Evolutionary conservation across 345 rosid species (phyloP).

Genomic region (Arabidopsis arenosa): DNA sequence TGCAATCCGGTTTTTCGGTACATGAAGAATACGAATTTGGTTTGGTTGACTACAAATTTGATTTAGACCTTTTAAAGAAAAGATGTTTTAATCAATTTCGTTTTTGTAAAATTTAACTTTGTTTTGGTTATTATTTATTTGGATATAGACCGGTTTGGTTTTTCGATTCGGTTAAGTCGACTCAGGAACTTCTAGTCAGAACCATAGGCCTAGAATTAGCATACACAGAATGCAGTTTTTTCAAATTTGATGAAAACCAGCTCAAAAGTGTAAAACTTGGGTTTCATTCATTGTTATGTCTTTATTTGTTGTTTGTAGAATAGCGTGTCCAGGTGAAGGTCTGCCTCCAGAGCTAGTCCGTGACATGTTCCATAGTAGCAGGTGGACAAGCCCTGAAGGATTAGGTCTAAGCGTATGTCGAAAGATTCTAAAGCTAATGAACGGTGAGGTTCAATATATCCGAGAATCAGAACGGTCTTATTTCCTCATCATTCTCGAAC

Average conservation of each 20-base stretch:
- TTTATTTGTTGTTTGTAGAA: constrained; percentile 51
- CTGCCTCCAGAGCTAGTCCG: constrained; percentile 87
- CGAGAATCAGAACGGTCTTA: constrained; percentile 85
- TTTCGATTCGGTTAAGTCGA: background rate
- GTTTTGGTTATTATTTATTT: background rate
- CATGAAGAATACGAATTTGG: background rate
- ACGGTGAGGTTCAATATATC: constrained; percentile 90
- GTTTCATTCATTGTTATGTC: constrained; percentile 3
- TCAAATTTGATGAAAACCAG: background rate
- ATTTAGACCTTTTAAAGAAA: background rate
- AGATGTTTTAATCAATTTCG: background rate
- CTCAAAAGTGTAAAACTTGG: background rate
- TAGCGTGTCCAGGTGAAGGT: constrained; percentile 95
- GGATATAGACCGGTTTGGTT: background rate
- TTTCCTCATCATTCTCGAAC: constrained; percentile 76
- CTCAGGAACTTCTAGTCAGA: constrained; percentile 1
- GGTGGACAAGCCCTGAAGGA: constrained; percentile 88
- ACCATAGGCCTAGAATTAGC: background rate
- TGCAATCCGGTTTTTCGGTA: background rate
- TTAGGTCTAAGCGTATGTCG: constrained; percentile 90
- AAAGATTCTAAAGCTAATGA: constrained; percentile 89
- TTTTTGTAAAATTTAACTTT: background rate
- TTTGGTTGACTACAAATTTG: no score
- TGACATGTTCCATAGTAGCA: constrained; percentile 88
- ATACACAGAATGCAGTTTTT: constrained; percentile 1